These are phyloP conservation scores for Puccinia coronata DNA, from an alignment of 1,284 basidiomycete species.

Conservation along the genomic window DNA sequence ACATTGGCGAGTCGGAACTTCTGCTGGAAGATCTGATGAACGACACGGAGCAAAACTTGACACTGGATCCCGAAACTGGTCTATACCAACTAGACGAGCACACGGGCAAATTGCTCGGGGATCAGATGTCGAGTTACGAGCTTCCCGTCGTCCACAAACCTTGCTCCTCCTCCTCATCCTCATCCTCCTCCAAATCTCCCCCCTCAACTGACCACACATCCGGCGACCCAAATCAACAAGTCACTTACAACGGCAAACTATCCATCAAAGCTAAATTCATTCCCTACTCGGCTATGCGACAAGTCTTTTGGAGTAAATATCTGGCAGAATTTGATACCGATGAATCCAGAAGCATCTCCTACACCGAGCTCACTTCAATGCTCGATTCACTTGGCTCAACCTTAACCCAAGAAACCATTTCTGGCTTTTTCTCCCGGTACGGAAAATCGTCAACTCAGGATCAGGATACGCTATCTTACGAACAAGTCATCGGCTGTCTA, in stretches of 20 bases:
- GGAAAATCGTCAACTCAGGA: slow-evolving; percentile 65
- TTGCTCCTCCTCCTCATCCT: background rate
- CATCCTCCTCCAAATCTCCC: background rate
- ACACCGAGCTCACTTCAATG: slow-evolving; percentile 90
- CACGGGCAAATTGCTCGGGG: slow-evolving; percentile 58
- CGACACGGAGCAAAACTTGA: slow-evolving; percentile 68
- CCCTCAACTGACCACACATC: background rate
- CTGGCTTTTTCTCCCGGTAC: slow-evolving; percentile 66
- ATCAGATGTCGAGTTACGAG: slow-evolving; percentile 63
- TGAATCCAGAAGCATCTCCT: slow-evolving; percentile 75
- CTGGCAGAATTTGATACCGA: slow-evolving; percentile 88
- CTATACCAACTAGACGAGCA: slow-evolving; percentile 68
- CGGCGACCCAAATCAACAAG: background rate
- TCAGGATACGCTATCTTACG: slow-evolving; percentile 72
- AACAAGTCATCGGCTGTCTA: slow-evolving; percentile 73
- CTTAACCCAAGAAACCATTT: slow-evolving; percentile 70
- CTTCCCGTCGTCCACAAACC: slow-evolving; percentile 38
- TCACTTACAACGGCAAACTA: slow-evolving; percentile 49
- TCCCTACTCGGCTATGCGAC: slow-evolving; percentile 74
- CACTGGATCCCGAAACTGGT: slow-evolving; percentile 68
- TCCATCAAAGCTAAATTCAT: slow-evolving; percentile 80
- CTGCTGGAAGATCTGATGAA: slow-evolving; percentile 69
- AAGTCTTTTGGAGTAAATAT: slow-evolving; percentile 82
- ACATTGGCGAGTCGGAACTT: slow-evolving; percentile 63
- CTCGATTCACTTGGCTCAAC: slow-evolving; percentile 95